phyloP scores from a whole-genome alignment of 1,139 yeast species.

The Entelexis sorbosivorans region DNA sequence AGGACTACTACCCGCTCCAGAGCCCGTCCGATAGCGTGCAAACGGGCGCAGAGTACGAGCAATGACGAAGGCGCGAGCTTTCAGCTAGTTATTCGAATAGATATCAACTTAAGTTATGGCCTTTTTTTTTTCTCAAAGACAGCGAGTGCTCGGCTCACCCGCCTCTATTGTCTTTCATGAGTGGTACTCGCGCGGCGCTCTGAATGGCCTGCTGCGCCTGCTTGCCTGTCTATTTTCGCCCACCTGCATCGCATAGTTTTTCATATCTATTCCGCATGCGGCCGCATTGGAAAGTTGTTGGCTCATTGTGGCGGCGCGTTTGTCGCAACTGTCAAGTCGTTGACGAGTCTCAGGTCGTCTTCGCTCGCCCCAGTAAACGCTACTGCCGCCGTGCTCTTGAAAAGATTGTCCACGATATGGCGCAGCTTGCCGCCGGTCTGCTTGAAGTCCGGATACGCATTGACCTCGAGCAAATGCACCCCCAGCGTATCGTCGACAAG shows the following conservation, averaged over 20 bases:
- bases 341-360: neutral
- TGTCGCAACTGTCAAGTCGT: neutral
- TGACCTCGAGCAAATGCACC: conserved; percentile 67
- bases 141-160: no score
- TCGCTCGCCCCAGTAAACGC: conserved; percentile 6
- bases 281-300: no score
- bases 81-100: no score
- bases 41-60: neutral
- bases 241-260: no score
- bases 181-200: no score
- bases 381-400: conserved; percentile 25
- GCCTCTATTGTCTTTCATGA: no score
- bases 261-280: no score
- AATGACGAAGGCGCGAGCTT: no score
- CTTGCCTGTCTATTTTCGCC: no score
- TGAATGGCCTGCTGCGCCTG: no score
- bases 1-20: conserved; percentile 13
- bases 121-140: no score
- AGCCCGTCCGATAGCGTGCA: neutral
- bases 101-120: no score
- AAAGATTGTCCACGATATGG: conserved; percentile 39
- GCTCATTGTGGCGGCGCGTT: neutral
- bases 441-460: conserved; percentile 91
- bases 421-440: conserved; percentile 80
- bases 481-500: conserved; percentile 47